Evolutionary conservation across 345 rosid genomes (phyloP).

Genomic region (Clarkia xantiana): DNA sequence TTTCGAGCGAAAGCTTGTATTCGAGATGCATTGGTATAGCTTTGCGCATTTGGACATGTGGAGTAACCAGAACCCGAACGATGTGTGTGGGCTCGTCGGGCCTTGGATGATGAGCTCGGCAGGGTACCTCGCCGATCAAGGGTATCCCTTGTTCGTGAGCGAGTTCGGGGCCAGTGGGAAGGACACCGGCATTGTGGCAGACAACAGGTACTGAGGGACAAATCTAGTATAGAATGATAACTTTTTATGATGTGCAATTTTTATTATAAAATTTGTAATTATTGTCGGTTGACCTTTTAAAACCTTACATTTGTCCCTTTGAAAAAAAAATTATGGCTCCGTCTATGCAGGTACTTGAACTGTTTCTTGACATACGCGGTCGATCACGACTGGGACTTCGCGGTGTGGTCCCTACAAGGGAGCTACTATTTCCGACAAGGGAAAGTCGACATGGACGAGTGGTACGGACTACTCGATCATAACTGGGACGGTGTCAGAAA

Average conservation of each 20-base stretch:
- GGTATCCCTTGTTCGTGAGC: constrained; percentile 48
- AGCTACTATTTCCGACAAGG: constrained; percentile 76
- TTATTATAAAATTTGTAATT: no score
- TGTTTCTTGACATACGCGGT: constrained; percentile 59
- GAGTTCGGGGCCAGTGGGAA: constrained; percentile 59
- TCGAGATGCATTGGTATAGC: constrained; percentile 71
- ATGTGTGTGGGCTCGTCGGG: constrained; percentile 47
- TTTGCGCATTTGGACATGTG: constrained; percentile 45
- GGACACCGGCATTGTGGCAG: constrained; percentile 23
- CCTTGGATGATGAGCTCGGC: constrained; percentile 25
- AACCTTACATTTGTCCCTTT: no score
- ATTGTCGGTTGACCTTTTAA: no score
- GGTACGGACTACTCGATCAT: constrained; percentile 42
- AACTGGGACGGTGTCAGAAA: constrained; percentile 50
- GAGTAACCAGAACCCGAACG: constrained; percentile 46
- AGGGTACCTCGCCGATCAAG: constrained; percentile 35
- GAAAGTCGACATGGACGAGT: constrained; percentile 35
- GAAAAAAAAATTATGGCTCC: no score
- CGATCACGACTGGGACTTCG: constrained; percentile 67
- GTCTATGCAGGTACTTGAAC: constrained; percentile 51
- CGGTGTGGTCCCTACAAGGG: constrained; percentile 66
- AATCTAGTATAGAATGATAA: no score
- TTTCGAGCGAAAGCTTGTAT: constrained; percentile 47
- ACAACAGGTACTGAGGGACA: no score
- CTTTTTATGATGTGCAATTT: no score